Conservation (phyloP, 805 yeast genomes). For the Clavispora fructus region DNA sequence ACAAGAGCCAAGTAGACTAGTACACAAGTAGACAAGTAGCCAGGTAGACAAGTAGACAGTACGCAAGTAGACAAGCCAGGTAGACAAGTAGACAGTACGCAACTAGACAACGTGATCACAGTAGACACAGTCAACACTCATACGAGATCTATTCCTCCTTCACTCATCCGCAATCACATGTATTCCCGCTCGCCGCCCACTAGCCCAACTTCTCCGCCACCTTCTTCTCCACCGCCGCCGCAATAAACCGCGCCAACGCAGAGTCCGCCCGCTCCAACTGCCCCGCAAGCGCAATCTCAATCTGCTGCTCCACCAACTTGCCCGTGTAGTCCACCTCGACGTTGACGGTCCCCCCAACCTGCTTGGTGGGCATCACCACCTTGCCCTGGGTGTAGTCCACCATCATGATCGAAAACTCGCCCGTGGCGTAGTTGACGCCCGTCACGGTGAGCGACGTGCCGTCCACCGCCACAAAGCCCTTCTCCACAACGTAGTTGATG, state of each 20-base stretch:
- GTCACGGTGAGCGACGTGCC: slow-evolving; percentile 92
- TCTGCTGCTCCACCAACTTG: slow-evolving; percentile 84
- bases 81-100: no score
- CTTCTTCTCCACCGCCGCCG: slow-evolving; percentile 27
- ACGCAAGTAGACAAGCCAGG: no score
- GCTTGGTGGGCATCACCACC: slow-evolving; percentile 67
- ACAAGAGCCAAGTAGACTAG: no score
- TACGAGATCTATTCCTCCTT: no score
- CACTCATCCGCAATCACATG: no score
- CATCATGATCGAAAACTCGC: slow-evolving; percentile 79
- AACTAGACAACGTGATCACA: no score
- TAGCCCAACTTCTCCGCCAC: slow-evolving; percentile 6
- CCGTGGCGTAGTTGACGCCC: slow-evolving; percentile 54
- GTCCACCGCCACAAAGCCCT: slow-evolving; percentile 90
- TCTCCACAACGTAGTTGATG: slow-evolving; percentile 78
- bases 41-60: no score
- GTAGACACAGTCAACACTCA: no score
- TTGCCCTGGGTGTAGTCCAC: slow-evolving; percentile 83
- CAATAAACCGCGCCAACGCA: slow-evolving; percentile 45
- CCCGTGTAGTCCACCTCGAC: slow-evolving; percentile 95
- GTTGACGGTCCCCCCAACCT: slow-evolving; percentile 63
- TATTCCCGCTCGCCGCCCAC: no score
- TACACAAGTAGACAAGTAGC: no score
- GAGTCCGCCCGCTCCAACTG: slow-evolving; percentile 48
- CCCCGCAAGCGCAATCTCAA: slow-evolving; percentile 49